Percentiles rank a stretch among this genome's conserved stretches.
Evolutionary conservation across 78 protist genomes (phyloP).

Genomic region (Dictyostelium firmibasis): DNA sequence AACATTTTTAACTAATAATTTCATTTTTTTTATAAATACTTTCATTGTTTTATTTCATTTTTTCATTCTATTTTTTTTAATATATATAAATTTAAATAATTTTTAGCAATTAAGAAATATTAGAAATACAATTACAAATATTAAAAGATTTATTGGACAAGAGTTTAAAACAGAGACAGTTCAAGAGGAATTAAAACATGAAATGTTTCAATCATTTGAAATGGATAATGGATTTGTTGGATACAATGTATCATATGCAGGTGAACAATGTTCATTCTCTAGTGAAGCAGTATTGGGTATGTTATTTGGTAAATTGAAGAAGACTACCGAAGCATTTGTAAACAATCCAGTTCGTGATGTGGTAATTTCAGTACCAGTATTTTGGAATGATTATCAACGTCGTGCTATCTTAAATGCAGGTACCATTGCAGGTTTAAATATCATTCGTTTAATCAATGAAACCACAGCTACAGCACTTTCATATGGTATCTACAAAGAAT

Average conservation of each 20-base stretch:
- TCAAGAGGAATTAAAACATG: constrained; percentile 58
- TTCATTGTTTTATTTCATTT: too few species aligned
- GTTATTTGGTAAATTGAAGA: constrained; percentile 87
- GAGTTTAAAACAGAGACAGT: constrained; percentile 28
- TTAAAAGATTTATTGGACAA: constrained; percentile 91
- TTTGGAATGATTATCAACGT: constrained; percentile 93
- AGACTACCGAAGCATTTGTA: constrained; percentile 78
- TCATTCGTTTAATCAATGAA: constrained; percentile 92
- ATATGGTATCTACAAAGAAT: constrained; percentile 93
- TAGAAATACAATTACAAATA: constrained; percentile 88
- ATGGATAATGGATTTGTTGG: constrained; percentile 59
- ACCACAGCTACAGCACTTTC: constrained; percentile 94
- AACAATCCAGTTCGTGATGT: constrained; percentile 75
- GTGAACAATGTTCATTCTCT: constrained; percentile 72
- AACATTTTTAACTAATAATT: not conserved
- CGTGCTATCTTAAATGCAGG: constrained; percentile 91
- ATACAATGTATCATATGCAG: constrained; percentile 72
- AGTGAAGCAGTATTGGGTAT: constrained; percentile 89
- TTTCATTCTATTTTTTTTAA: not conserved
- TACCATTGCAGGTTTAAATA: constrained; percentile 93
- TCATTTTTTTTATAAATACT: not conserved
- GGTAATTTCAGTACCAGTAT: constrained; percentile 93
- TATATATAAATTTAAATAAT: too few species aligned
- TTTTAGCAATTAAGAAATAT: constrained; percentile 82
- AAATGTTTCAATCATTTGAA: constrained; percentile 27